phyloP scores from a whole-genome alignment of 495 filamentous ascomycete genomes.

The Elaphomyces granulatus region DNA sequence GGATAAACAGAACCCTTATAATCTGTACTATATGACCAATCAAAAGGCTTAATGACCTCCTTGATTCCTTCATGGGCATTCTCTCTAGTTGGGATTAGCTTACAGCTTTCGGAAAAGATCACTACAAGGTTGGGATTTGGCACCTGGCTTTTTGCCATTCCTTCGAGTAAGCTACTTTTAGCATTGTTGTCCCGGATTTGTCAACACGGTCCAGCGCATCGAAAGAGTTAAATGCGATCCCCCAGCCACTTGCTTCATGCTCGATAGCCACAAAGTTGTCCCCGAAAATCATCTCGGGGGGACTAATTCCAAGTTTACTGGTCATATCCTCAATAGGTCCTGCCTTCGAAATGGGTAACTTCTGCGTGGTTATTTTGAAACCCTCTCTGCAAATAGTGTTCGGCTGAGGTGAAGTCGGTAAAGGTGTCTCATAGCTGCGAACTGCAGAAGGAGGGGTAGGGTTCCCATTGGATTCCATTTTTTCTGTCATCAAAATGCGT shows the following conservation, averaged over 20 bases:
- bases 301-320: conserved; percentile 59
- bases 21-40: conserved; percentile 90
- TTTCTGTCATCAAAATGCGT: neutral
- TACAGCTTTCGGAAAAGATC: conserved; percentile 3
- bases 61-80: conserved; percentile 77
- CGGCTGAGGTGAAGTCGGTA: conserved; percentile 18
- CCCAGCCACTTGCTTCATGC: conserved; percentile 56
- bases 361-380: conserved; percentile 63
- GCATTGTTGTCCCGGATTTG: conserved; percentile 80
- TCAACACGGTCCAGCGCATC: conserved; percentile 82
- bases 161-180: conserved; percentile 82
- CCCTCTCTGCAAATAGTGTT: conserved; percentile 35
- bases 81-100: conserved; percentile 40
- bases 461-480: neutral
- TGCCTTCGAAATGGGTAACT: conserved; percentile 83
- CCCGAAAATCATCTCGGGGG: conserved; percentile 98
- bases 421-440: conserved; percentile 12
- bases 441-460: neutral
- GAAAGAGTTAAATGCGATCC: conserved; percentile 64
- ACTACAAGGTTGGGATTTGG: neutral
- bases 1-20: conserved; percentile 53
- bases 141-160: conserved; percentile 77
- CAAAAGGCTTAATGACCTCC: conserved; percentile 87
- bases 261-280: conserved; percentile 71
- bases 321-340: conserved; percentile 81